These are phyloP conservation scores for Apiospora phragmitis DNA, from an alignment of 2,329 filamentous ascomycete species.

Conservation along the genomic window DNA sequence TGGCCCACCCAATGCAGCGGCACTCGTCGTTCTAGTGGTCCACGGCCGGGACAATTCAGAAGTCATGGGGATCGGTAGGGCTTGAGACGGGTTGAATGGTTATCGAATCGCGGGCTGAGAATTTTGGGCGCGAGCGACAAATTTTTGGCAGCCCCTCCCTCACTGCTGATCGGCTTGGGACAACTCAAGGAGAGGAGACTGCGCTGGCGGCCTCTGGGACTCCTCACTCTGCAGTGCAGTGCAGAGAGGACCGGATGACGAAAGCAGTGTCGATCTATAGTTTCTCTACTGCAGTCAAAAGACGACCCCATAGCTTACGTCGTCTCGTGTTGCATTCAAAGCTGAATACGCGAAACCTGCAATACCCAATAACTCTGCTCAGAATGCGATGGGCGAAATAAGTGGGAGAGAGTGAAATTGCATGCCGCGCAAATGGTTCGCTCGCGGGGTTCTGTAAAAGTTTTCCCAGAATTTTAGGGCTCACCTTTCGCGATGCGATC, in stretches of 20 bases:
- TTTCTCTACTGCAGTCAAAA: background rate
- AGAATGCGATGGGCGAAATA: background rate
- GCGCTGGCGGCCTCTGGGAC: background rate
- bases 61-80: background rate
- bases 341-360: slow-evolving; percentile 2
- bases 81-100: background rate
- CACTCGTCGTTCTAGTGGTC: background rate
- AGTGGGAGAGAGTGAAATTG: background rate
- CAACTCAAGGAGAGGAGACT: background rate
- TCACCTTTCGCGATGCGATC: background rate
- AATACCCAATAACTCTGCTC: background rate
- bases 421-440: slow-evolving; percentile 1
- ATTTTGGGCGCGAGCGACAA: background rate
- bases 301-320: background rate
- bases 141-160: background rate
- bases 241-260: background rate
- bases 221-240: background rate
- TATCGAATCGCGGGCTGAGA: background rate
- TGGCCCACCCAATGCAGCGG: background rate
- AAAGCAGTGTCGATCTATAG: background rate
- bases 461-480: background rate
- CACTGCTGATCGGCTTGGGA: background rate
- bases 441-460: background rate
- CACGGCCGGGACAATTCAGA: background rate
- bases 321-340: background rate